Conservation (phyloP, 139 green algal species). For the Pleodorina starrii region DNA sequence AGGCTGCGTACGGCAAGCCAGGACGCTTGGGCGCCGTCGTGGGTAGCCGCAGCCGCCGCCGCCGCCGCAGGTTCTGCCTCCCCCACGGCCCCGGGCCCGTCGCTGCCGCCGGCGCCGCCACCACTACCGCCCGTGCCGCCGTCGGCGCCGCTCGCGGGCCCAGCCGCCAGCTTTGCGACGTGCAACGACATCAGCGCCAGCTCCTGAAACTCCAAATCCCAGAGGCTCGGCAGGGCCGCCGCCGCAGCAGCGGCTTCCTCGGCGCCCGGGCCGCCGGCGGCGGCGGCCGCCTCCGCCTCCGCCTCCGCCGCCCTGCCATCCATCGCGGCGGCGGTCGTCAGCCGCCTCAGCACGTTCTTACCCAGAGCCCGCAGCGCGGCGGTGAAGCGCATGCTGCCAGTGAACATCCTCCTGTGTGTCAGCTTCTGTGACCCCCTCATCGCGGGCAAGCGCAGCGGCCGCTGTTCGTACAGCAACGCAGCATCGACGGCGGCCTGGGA, state of each 20-base stretch:
- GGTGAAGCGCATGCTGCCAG: neutral
- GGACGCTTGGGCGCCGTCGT: neutral
- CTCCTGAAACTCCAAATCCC: slow-evolving; percentile 34
- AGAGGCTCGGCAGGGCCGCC: neutral
- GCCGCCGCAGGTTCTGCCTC: neutral
- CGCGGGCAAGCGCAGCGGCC: neutral
- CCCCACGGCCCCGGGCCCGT: neutral
- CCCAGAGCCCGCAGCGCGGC: neutral
- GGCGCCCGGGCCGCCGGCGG: neutral
- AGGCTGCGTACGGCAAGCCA: neutral
- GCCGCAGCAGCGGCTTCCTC: neutral
- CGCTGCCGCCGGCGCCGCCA: no score
- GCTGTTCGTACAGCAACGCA: neutral
- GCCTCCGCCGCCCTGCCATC: no score
- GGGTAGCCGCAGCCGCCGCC: neutral
- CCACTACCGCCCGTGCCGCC: neutral
- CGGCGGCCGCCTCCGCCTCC: neutral
- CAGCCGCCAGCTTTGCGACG: neutral
- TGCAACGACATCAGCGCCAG: slow-evolving; percentile 21
- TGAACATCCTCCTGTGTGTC: neutral
- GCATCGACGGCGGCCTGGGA: neutral
- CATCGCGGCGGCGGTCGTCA: neutral
- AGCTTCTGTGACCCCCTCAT: neutral
- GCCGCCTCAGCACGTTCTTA: neutral
- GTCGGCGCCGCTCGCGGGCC: neutral